Base-by-base conservation (phyloP, 176 grass and related monocot species). In the Guadua angustifolia region DNA sequence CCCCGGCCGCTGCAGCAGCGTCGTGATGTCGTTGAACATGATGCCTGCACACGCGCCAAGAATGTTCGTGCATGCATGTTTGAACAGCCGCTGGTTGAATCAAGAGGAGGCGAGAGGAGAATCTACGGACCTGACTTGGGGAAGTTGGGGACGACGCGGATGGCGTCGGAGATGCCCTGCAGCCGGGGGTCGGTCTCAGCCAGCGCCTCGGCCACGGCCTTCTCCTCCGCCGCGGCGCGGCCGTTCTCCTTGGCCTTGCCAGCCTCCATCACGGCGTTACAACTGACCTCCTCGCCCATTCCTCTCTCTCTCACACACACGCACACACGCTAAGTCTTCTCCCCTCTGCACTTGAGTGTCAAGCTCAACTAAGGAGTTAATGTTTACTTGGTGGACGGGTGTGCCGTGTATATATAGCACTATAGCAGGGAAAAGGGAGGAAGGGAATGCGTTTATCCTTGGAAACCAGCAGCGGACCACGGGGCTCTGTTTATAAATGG, bases 1-100 rank as follows among this genome's bases (percentile, higher is more conserved):
- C 8, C 65, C 67, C 2, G 93, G 93, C 16, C 71, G 73, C 52
- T 95, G 95, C 83, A 98, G 93, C 80, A 98, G 90, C 32, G 95
- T 90, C 5, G 95, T 98, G 84, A 98, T 98, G 89, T 98, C 95
- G 87, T 98, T 88, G 89, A 98, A 98, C 95, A 98, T 98, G 85
- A 98, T 98, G 82, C 93, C 95, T 98, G 88, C 72, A 36, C 72
- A 36, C 13, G 17, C 32, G 9, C 32, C 26, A 58, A 14, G 7
- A 25, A 7, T 53, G 65, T 25, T n/a, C 18, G 13, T 2, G 29
- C 43, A 4, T 29, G 40, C 69, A 21, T 11, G 68, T 21, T 62
- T 3, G 6, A 25, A 10, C 10, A 13, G 49, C 39, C 15, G 7
- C 38, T 7, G 14, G 14, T 38, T n/a, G 32, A 35, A 18, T 35